A percentile compares a stretch with the other conserved stretches of the same genome.
Conservation (phyloP, 1,284 basidiomycete genomes). For the Ustilago nuda region DNA sequence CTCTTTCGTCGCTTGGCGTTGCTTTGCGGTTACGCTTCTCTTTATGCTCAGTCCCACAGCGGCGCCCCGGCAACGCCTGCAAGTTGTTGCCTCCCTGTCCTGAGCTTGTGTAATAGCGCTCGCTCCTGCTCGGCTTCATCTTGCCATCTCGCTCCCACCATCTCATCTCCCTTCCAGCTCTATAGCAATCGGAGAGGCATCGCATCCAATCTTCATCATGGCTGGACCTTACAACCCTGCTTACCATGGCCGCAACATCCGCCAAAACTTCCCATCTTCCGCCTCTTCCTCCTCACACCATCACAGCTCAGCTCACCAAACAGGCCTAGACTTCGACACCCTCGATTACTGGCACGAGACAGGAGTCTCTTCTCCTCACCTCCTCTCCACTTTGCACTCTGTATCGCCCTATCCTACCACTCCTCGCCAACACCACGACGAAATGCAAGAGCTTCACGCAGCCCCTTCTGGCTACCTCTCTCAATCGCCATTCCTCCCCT, state of each 20-base stretch:
- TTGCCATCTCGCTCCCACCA: constrained; percentile 2
- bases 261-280: constrained; percentile 3
- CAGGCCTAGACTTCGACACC: constrained; percentile 42
- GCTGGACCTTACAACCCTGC: constrained; percentile 11
- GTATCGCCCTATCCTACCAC: constrained; percentile 33
- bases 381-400: constrained; percentile 33
- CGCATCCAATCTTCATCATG: not conserved
- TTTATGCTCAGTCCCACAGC: not conserved
- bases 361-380: constrained; percentile 33
- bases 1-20: constrained; percentile 5
- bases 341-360: constrained; percentile 50
- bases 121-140: constrained; percentile 3
- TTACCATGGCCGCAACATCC: constrained; percentile 6
- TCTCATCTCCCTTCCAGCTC: not conserved
- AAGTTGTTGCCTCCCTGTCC: not conserved
- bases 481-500: constrained; percentile 19
- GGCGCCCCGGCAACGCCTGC: not conserved
- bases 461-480: constrained; percentile 29
- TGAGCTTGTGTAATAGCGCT: not conserved
- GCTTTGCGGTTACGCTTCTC: not conserved
- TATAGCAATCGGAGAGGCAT: not conserved
- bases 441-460: constrained; percentile 36
- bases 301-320: not conserved
- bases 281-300: constrained; percentile 21
- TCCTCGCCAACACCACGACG: constrained; percentile 3